Base-by-base conservation (phyloP, 352 stramenopile genomes). In the Phytophthora macrochlamydospora region DNA sequence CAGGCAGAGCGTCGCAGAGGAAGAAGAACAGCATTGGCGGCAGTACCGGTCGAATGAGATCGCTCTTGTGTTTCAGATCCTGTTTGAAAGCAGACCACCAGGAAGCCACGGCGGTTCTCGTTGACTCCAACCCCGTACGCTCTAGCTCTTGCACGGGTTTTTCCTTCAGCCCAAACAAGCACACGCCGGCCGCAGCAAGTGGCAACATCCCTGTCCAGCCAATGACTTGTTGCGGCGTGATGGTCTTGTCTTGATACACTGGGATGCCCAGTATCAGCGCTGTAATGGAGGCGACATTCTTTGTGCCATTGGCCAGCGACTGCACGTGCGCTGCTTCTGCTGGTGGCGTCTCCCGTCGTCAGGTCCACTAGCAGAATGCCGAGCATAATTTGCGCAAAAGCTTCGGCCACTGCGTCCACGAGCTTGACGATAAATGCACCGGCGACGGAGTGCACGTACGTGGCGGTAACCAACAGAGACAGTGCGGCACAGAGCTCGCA, bases 11-110 rank as follows among this genome's bases (percentile, higher is more conserved):
- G 49, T 81, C 92, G 57, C 78, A 94, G 30, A 94, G 66, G 42
- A 88, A 92, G 71, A 94, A 93, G 71, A 94, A 94, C 38, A 90
- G 40, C 81, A 94, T 91, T 4, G 80, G 78, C 3, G 86, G 84
- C 30, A 90, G 52, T 12, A 93, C 73, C 6, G 84, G 84, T 42
- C 64, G 61, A 33, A 93, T 73, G 29, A 87, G 71, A 30, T 69
- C 59, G 40, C 72, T 65, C 61, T 91, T 91, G 61, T 54, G 59
- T 40, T 62, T 58, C 7, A 80, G 18, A 46, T 92, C 81, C 1
- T 28, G 31, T 40, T 83, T 87, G 65, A 92, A 92, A 11, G 55
- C 45, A 8, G n/a, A 13, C 79, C 81, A 85, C 40, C 68, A 79
- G 46, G 32, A 67, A 37, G 32, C 64, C 14, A 70, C 13, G 24